Conservation (phyloP, 2,329 filamentous ascomycete species). For the Fusarium longipes region DNA sequence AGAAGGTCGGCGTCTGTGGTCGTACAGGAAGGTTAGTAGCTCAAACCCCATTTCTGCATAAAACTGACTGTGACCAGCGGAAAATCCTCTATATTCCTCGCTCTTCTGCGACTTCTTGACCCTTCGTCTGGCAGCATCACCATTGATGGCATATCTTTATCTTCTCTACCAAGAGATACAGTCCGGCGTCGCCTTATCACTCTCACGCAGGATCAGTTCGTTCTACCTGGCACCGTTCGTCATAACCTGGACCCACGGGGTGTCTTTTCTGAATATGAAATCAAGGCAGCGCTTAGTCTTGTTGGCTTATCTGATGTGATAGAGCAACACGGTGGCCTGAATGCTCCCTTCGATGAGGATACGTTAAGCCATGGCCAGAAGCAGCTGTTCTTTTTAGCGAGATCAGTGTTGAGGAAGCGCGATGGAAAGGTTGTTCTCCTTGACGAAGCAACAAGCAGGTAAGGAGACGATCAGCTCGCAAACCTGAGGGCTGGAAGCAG, state of each 20-base stretch:
- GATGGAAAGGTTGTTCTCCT: slow-evolving; percentile 56
- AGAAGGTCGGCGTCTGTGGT: slow-evolving; percentile 64
- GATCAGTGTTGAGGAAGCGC: slow-evolving; percentile 57
- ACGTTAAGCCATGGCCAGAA: slow-evolving; percentile 59
- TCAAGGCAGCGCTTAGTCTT: slow-evolving; percentile 55
- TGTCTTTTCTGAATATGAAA: slow-evolving; percentile 49
- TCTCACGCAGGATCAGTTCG: slow-evolving; percentile 62
- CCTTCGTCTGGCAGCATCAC: slow-evolving; percentile 52
- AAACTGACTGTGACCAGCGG: slow-evolving; percentile 51
- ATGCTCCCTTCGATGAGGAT: slow-evolving; percentile 50
- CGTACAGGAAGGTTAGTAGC: slow-evolving; percentile 55
- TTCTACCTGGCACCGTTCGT: slow-evolving; percentile 59
- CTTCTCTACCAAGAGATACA: slow-evolving; percentile 54
- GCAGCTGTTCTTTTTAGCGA: slow-evolving; percentile 63
- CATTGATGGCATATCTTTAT: slow-evolving; percentile 58
- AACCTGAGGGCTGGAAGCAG: neutral
- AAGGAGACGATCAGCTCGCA: slow-evolving; percentile 19
- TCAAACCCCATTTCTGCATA: neutral
- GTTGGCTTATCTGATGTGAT: slow-evolving; percentile 57
- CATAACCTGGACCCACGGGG: slow-evolving; percentile 59
- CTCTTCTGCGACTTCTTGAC: slow-evolving; percentile 62
- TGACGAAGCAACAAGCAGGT: slow-evolving; percentile 56
- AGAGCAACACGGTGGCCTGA: slow-evolving; percentile 53
- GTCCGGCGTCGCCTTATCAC: slow-evolving; percentile 58
- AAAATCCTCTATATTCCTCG: slow-evolving; percentile 61